Evolutionary conservation across 495 filamentous ascomycete species (phyloP), one percentile per base, ranked within the genome.

Genomic region (Tuber umbilicatum): DNA sequence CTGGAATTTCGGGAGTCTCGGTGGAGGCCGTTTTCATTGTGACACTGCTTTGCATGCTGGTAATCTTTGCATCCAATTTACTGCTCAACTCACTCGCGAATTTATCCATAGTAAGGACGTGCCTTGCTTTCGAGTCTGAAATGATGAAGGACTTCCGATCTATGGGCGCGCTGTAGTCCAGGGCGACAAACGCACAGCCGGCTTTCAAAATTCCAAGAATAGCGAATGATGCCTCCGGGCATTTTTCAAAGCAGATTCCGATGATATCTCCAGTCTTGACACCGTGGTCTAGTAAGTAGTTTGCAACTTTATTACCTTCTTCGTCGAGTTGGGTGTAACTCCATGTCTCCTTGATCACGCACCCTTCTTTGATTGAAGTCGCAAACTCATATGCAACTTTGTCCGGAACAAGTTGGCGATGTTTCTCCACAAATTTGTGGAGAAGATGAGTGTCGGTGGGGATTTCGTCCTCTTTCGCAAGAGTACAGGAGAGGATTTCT

Each of bases 191-290:
- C 1, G 89, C 87, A 79, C 91, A 94, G 0, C 93, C 94, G 9
- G 90, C 89, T 82, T 95, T 95, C 69, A 95, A 84, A 67, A 94
- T 89, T 7, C 92, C 93, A 9, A 95, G 85, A 37, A 94, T 92
- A 3, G 91, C 88, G 75, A 93, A 90, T 68, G 90, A 93, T 16
- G 93, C 88, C 70, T 92, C 89, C 1, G 92, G 89, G 75, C 89
- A 93, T 82, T 94, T 94, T 71, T 93, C 88, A 78, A 97, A 94
- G 81, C 90, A 91, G 12, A 93, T 88, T 0, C 88, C 91, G 27
- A 97, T 85, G n/a, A 93, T 87, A 27, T 85, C 82, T 5, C 89
- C 87, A 0, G 84, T 75, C 39, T 83, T 74, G 35, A 84, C 81
- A 47, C 84, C 79, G 42, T 82, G 72, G 0, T 75, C 70, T 14